Evolutionary conservation across 257 asterid genomes (phyloP), one percentile per base, ranked within the genome.

Genomic region (Solanum piurae): DNA sequence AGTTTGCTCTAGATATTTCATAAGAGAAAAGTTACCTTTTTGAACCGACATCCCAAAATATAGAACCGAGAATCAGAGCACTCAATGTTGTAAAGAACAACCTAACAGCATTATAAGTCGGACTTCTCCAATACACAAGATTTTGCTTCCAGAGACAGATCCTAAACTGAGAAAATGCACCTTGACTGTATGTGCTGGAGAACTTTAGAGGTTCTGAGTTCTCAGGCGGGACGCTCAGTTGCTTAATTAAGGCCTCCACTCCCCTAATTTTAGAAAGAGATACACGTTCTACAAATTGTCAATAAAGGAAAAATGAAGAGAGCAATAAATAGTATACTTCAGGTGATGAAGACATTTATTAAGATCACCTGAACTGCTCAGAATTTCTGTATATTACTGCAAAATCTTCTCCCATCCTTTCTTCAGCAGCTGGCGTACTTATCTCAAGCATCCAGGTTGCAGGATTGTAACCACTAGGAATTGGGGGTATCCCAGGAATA

Each of bases 371-470:
- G 85, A 87, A 96, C 90, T 92, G 96, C 68, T 91, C 92, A 13
- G 98, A 95, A 42, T 92, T 90, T 75, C 86, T 80, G 91, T 96
- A 95, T 71, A 93, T 60, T 82, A 55, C 91, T 31, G 98, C 93
- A 86, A 96, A 96, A 86, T 95, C 99, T 86, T 90, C 88, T 69
- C 90, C 90, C 37, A 91, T 91, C 89, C 89, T 92, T 87, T 92
- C 94, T 91, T 96, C 98, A 82, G 95, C 93, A 84, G 95, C 93
- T 46, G 94, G 91, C 14, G 97, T 93, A 90, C 93, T 95, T 88
- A 96, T 89, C 92, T 96, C 99, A 86, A 95, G 97, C 98, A 96
- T 95, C 99, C 98, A 96, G 85, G 98, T 96, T 33, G 99, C 99
- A 5, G 98, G 99, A 90, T 96, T 96, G 87, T 96, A 94, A 86